Evolutionary conservation across 2,329 filamentous ascomycete genomes (phyloP).

Genomic region (Scolecobasidium constrictum): DNA sequence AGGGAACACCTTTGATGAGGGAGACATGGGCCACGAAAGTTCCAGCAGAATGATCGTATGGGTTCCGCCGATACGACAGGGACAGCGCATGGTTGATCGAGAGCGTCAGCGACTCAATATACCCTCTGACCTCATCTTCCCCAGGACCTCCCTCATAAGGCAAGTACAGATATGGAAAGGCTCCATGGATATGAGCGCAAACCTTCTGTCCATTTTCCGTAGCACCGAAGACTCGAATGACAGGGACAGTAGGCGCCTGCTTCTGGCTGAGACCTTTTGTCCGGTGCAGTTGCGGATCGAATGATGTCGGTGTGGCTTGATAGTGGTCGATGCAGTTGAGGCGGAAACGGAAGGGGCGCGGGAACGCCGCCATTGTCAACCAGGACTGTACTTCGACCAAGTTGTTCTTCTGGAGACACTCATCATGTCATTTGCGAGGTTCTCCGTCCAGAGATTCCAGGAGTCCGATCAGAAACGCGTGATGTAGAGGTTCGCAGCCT

Average conservation of each 20-base stretch:
- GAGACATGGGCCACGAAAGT: slow-evolving; percentile 79
- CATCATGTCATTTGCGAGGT: not conserved
- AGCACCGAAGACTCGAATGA: slow-evolving; percentile 83
- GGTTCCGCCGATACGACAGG: slow-evolving; percentile 70
- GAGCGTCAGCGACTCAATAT: slow-evolving; percentile 67
- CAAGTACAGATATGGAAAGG: slow-evolving; percentile 90
- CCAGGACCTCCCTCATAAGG: slow-evolving; percentile 65
- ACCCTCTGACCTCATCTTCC: slow-evolving; percentile 58
- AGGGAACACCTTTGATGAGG: slow-evolving; percentile 84
- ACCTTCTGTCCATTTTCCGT: slow-evolving; percentile 94
- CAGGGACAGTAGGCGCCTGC: slow-evolving; percentile 63
- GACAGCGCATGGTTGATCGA: slow-evolving; percentile 88
- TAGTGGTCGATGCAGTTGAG: slow-evolving; percentile 96
- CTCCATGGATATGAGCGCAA: slow-evolving; percentile 90
- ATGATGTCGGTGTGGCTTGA: slow-evolving; percentile 64
- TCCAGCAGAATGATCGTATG: slow-evolving; percentile 48
- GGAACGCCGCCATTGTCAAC: not conserved
- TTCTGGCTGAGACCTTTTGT: slow-evolving; percentile 46
- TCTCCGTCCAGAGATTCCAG: not conserved
- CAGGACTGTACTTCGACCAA: not conserved
- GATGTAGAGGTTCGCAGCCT: too few relatives aligned
- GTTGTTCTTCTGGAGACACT: not conserved
- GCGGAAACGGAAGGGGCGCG: slow-evolving; percentile 64
- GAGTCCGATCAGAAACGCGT: not conserved
- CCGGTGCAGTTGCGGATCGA: slow-evolving; percentile 69